Conservation (phyloP, 164 flowering plant genomes). For the Kingdonia uniflora region DNA sequence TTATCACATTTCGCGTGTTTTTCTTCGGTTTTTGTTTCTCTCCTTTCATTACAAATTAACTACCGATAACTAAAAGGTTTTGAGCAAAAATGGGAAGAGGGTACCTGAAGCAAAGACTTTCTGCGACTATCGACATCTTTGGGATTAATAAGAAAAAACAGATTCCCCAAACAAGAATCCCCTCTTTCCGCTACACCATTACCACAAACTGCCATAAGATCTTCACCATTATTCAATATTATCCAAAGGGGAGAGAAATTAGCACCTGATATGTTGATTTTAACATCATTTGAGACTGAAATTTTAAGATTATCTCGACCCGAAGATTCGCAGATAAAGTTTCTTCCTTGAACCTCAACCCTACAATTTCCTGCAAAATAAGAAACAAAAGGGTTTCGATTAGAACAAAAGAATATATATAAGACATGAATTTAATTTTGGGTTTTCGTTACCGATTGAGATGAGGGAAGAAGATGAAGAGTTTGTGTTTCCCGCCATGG, state of each 20-base stretch:
- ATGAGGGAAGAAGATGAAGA: constrained; percentile 14
- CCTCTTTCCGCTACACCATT: not conserved
- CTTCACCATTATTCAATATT: not conserved
- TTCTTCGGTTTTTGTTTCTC: no score
- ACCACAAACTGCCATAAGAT: not conserved
- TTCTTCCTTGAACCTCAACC: constrained; percentile 1
- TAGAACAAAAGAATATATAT: no score
- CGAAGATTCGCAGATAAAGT: not conserved
- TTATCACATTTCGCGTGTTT: no score
- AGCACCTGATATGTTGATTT: constrained; percentile 1
- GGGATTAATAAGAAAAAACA: no score
- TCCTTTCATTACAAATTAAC: no score
- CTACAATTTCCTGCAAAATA: constrained; percentile 34
- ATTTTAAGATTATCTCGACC: not conserved
- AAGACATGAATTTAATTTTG: no score
- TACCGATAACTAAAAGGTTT: no score
- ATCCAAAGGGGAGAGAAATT: not conserved
- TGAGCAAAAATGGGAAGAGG: no score
- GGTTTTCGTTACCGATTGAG: constrained; percentile 25
- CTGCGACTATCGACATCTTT: no score
- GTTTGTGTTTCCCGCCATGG: constrained; percentile 28
- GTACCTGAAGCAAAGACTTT: no score
- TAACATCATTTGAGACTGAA: not conserved
- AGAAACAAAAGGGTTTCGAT: not conserved
- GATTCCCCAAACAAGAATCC: not conserved